A percentile compares a stretch with the other conserved stretches of the same genome.
Evolutionary conservation across 176 grass and related monocot species (phyloP).

Genomic region (Musa itinerans): DNA sequence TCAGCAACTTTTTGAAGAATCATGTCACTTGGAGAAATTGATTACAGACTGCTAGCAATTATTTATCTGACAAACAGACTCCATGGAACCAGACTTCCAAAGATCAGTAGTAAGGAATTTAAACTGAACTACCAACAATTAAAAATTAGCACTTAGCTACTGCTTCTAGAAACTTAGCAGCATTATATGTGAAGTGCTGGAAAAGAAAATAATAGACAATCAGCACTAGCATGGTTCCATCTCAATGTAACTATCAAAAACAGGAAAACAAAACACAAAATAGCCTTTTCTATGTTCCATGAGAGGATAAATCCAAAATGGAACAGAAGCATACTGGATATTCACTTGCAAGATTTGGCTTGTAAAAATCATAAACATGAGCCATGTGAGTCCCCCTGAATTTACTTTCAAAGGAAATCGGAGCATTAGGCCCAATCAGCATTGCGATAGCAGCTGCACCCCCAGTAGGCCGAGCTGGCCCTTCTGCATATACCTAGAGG

Average conservation of each 20-base stretch:
- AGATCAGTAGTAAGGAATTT: too few species aligned
- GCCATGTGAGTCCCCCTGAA: constrained; percentile 86
- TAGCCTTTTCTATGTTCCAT: not conserved
- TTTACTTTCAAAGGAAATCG: constrained; percentile 91
- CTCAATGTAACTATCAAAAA: not conserved
- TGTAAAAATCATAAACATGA: constrained; percentile 97
- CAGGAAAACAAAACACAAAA: not conserved
- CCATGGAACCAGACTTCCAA: too few species aligned
- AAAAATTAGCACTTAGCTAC: too few species aligned
- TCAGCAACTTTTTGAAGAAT: too few species aligned
- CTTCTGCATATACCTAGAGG: constrained; percentile 86
- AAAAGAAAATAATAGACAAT: too few species aligned
- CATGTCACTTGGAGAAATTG: too few species aligned
- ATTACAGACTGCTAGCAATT: too few species aligned
- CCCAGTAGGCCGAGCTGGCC: constrained; percentile 80
- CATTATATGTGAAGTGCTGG: too few species aligned
- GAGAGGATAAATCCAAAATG: not conserved
- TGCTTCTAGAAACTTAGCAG: too few species aligned
- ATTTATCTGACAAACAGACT: too few species aligned
- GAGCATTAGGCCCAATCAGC: constrained; percentile 91
- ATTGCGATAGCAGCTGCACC: constrained; percentile 92
- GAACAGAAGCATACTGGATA: constrained; percentile 58
- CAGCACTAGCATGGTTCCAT: too few species aligned
- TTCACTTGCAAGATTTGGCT: constrained; percentile 95
- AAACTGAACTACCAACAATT: too few species aligned